A percentile compares a stretch with the other conserved stretches of the same genome.
Evolutionary conservation across 2,329 filamentous ascomycete genomes (phyloP).

Genomic region (Alternaria infectoria): DNA sequence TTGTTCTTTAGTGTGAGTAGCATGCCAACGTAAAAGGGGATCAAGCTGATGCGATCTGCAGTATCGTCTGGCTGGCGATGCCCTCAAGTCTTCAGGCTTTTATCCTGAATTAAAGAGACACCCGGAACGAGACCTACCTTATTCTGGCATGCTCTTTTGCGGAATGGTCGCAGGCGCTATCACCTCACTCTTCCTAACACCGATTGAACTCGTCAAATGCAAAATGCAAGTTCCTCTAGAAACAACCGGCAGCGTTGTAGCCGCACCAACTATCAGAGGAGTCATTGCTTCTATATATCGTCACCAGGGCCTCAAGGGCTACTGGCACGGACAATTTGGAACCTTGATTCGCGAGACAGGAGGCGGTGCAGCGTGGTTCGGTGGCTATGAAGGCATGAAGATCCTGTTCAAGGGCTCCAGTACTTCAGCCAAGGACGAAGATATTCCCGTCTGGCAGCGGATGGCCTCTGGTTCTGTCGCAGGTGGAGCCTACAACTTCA

Average conservation of each 20-base stretch:
- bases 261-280: slow-evolving; percentile 67
- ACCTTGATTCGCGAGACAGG: slow-evolving; percentile 94
- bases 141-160: slow-evolving; percentile 77
- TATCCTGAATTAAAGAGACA: slow-evolving; percentile 54
- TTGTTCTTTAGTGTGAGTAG: slow-evolving; percentile 78
- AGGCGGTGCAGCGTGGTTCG: slow-evolving; percentile 92
- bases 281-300: slow-evolving; percentile 82
- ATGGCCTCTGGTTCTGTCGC: slow-evolving; percentile 85
- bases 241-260: slow-evolving; percentile 44
- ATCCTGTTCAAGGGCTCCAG: slow-evolving; percentile 68
- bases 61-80: slow-evolving; percentile 59
- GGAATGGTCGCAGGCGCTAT: slow-evolving; percentile 88
- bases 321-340: slow-evolving; percentile 94
- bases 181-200: slow-evolving; percentile 89
- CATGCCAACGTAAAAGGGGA: background rate
- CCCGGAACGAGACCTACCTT: slow-evolving; percentile 65
- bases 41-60: slow-evolving; percentile 34
- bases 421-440: slow-evolving; percentile 52
- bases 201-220: slow-evolving; percentile 97
- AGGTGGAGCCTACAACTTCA: slow-evolving; percentile 93
- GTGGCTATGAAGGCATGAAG: slow-evolving; percentile 63
- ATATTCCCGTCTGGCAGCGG: slow-evolving; percentile 83
- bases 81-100: slow-evolving; percentile 67
- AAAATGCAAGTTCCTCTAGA: slow-evolving; percentile 83
- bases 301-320: slow-evolving; percentile 81